Percentiles rank a stretch among this genome's conserved stretches.
These are phyloP conservation scores for Yamadazyma tumulicola DNA, from an alignment of 805 yeast species.

Conservation along the genomic window DNA sequence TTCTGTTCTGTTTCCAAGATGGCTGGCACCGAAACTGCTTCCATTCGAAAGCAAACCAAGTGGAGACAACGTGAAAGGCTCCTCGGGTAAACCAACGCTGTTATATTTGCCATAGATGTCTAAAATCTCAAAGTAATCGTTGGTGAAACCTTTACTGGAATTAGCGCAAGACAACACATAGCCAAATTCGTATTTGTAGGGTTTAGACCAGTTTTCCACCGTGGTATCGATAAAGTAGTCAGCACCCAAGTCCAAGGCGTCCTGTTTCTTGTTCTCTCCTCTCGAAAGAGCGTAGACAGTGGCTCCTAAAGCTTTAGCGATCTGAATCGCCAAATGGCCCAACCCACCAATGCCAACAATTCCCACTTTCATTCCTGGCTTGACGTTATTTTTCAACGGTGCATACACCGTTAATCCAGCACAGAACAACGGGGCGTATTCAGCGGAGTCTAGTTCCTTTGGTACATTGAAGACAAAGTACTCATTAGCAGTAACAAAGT, in stretches of 20 bases:
- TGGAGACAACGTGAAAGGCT: constrained; percentile 46
- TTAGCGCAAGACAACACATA: constrained; percentile 48
- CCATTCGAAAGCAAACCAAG: constrained; percentile 49
- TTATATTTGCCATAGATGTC: constrained; percentile 58
- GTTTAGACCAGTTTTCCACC: constrained; percentile 25
- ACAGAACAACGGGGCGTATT: constrained; percentile 53
- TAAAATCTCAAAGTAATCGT: constrained; percentile 37
- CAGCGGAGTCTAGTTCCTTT: constrained; percentile 34
- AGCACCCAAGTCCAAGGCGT: constrained; percentile 54
- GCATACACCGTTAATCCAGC: constrained; percentile 55
- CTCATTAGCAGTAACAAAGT: constrained; percentile 42
- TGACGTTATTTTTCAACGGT: constrained; percentile 35
- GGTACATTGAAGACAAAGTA: constrained; percentile 48
- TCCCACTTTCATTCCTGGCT: constrained; percentile 46
- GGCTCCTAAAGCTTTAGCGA: constrained; percentile 61
- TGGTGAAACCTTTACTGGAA: constrained; percentile 23
- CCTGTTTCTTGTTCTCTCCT: constrained; percentile 45
- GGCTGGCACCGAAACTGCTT: constrained; percentile 53
- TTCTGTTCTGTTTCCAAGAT: constrained; percentile 60
- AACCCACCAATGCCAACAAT: constrained; percentile 64
- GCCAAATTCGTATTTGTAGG: constrained; percentile 30
- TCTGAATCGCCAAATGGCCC: constrained; percentile 59
- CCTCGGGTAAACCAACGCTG: constrained; percentile 63
- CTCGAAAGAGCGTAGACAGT: constrained; percentile 60
- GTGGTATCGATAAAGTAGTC: constrained; percentile 50